phyloP scores from a whole-genome alignment of 306 rosid genomes.

The Sicyos edulis region DNA sequence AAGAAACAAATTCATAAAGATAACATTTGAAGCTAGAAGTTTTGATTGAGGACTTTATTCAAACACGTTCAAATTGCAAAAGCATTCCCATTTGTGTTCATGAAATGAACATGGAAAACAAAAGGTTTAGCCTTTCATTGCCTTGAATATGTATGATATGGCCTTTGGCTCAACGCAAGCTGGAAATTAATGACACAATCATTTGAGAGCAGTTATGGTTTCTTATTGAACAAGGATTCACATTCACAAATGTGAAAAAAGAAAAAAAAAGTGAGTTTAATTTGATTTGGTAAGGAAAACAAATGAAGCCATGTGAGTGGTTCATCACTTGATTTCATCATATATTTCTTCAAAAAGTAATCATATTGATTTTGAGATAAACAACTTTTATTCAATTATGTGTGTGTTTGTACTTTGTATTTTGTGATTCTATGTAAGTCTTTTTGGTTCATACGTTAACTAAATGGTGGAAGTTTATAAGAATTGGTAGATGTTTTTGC shows the following conservation, averaged over 20 bases:
- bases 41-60: constrained; percentile 7
- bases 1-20: too few species aligned
- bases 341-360: not conserved
- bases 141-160: not conserved
- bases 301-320: not conserved
- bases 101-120: not conserved
- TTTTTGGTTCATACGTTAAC: too few species aligned
- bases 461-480: too few species aligned
- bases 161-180: not conserved
- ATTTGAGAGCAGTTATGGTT: not conserved
- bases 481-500: too few species aligned
- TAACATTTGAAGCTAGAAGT: not conserved
- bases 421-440: too few species aligned
- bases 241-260: not conserved
- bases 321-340: not conserved
- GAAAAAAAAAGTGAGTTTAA: too few species aligned
- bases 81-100: not conserved
- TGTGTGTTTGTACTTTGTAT: too few species aligned
- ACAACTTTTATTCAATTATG: not conserved
- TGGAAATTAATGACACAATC: not conserved
- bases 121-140: not conserved
- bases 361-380: not conserved
- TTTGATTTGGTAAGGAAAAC: not conserved
- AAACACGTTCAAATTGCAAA: not conserved
- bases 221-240: not conserved